Evolutionary conservation across 2,329 filamentous ascomycete genomes (phyloP), one percentile per base, ranked within the genome.

Genomic region (Talaromyces sp.): DNA sequence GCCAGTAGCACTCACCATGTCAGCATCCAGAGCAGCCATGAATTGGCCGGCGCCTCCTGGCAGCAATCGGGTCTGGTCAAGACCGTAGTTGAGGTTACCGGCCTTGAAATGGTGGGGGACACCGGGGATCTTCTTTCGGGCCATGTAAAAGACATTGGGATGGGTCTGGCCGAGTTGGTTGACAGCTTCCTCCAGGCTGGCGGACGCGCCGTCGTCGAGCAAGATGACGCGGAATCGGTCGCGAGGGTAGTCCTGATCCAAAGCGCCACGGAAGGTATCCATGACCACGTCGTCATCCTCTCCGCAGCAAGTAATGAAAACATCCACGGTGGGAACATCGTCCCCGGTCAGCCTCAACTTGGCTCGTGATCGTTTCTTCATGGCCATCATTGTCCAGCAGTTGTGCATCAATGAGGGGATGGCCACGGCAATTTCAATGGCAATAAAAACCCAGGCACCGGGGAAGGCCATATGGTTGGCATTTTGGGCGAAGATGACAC

Each of bases 1-100:
- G 56, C 41, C 10, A 50, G n/a, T 13, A 21, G 14, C 21, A 56
- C 62, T 65, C 64, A 71, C 69, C 86, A 89, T 88, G 68, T 89
- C 86, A 21, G 85, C 86, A 68, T 89, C 86, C 35, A 89, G 74
- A 43, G 83, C 82, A n/a, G 84, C 85, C 68, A 87, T 82, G 69
- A 79, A 87, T 66, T 83, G 77, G 46, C 78, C 77, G n/a, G 82
- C 76, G 26, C 84, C 84, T 19, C 82, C 83, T 1, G 82, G 81
- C 32, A 86, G 72, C n/a, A 72, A 67, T 17, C 77, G 75, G 4
- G 80, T 76, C 58, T 80, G 76, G 17, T 84, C 80, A 21, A 85
- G 71, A 35, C 83, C 86, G 59, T 84, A 82, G 71, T 86, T 87
- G 57, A 88, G 74, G 68, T 88, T 88, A 56, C 85, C 85, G 1